Percentiles rank a stretch among this genome's conserved stretches.
Conservation (phyloP, 805 yeast species). For the Kodamaea hsintzibuensis region DNA sequence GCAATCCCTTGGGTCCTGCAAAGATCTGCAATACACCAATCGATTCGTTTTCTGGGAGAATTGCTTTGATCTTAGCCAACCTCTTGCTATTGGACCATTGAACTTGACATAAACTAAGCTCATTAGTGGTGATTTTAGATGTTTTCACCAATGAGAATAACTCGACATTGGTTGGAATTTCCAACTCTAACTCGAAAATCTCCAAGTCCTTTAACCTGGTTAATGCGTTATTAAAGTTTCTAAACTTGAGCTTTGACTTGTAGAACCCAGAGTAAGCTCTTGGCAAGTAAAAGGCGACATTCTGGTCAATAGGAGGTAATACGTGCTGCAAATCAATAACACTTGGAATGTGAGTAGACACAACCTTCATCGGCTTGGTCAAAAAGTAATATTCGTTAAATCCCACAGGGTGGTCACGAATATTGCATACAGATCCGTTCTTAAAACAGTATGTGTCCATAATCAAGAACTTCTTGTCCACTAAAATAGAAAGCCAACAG, state of each 20-base stretch:
- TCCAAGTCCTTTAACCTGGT: conserved; percentile 75
- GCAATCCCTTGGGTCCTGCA: conserved; percentile 64
- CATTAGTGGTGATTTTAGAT: conserved; percentile 47
- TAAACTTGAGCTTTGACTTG: conserved; percentile 54
- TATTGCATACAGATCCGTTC: conserved; percentile 32
- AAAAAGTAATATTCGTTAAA: conserved; percentile 69
- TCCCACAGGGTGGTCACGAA: conserved; percentile 20
- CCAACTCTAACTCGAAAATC: conserved; percentile 73
- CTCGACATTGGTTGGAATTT: conserved; percentile 71
- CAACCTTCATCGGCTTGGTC: conserved; percentile 68
- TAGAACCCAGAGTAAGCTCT: conserved; percentile 83
- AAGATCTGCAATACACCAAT: conserved; percentile 77
- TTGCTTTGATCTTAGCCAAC: conserved; percentile 75
- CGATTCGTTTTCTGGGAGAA: conserved; percentile 66
- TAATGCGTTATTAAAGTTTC: conserved; percentile 73
- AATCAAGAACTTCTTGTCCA: conserved; percentile 78
- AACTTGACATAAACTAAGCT: conserved; percentile 72
- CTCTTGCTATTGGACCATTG: conserved; percentile 65
- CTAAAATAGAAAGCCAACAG: conserved; percentile 80
- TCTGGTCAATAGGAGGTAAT: conserved; percentile 78
- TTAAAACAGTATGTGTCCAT: conserved; percentile 56
- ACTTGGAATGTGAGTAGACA: conserved; percentile 86
- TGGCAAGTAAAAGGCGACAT: conserved; percentile 78
- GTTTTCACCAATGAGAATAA: conserved; percentile 59
- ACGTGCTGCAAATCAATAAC: conserved; percentile 81